phyloP scores from a whole-genome alignment of 306 rosid genomes.

The Trifolium dubium region DNA sequence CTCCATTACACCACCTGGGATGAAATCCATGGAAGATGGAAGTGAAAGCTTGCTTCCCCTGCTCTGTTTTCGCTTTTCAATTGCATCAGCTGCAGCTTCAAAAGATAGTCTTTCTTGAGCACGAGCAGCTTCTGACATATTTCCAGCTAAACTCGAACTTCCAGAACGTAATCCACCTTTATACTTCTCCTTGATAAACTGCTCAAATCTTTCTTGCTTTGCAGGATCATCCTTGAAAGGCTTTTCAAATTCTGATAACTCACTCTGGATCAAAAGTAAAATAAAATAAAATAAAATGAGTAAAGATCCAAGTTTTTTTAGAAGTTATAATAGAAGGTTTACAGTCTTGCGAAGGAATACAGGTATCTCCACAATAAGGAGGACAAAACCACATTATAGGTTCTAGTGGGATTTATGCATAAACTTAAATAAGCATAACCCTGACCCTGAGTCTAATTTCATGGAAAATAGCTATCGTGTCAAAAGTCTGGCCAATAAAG shows the following conservation, averaged over 20 bases:
- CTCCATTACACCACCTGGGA: conserved; percentile 73
- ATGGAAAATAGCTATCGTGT: conserved; percentile 15
- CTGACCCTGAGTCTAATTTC: conserved; percentile 28
- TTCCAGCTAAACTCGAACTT: conserved; percentile 66
- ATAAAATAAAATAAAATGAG: conserved; percentile 28
- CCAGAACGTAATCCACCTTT: conserved; percentile 89
- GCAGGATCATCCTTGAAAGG: conserved; percentile 92
- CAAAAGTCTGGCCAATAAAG: conserved; percentile 26
- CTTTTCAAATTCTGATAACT: conserved; percentile 57
- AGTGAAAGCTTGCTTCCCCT: conserved; percentile 60
- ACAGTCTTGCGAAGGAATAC: conserved; percentile 11
- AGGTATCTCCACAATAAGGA: conserved; percentile 14
- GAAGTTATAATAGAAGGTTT: conserved; percentile 23
- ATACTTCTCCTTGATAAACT: conserved; percentile 85
- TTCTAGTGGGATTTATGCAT: conserved; percentile 18
- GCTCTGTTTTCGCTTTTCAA: conserved; percentile 67
- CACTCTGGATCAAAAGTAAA: conserved; percentile 53
- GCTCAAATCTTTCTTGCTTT: conserved; percentile 93
- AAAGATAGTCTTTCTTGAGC: conserved; percentile 94
- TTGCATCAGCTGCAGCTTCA: conserved; percentile 94
- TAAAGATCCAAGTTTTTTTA: not conserved
- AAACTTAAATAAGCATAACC: conserved; percentile 15
- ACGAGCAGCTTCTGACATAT: conserved; percentile 94
- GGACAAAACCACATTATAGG: conserved; percentile 27
- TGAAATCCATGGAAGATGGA: conserved; percentile 57